Conservation (phyloP, 1,284 basidiomycete genomes). For the Ustilago nuda region DNA sequence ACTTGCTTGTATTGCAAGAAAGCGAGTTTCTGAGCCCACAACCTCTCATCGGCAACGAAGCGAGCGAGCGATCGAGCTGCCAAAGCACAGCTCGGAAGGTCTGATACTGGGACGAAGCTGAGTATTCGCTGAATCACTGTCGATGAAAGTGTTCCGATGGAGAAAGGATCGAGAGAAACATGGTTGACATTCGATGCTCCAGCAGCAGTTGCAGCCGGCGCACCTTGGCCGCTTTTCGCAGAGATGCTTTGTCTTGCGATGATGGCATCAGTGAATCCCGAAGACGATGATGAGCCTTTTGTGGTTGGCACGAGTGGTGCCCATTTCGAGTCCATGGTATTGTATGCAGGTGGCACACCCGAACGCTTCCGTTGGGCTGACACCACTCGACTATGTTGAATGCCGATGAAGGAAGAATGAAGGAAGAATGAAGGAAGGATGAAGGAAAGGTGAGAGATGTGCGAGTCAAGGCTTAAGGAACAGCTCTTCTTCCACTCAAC, state of each 20-base stretch:
- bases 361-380: neutral
- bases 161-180: conserved; percentile 44
- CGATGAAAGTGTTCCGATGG: conserved; percentile 43
- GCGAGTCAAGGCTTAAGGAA: neutral
- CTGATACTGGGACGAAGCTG: conserved; percentile 37
- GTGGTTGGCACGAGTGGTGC: conserved; percentile 48
- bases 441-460: neutral
- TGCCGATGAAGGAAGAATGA: neutral
- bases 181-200: conserved; percentile 24
- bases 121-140: conserved; percentile 49
- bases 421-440: neutral
- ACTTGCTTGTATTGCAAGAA: conserved; percentile 48
- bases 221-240: conserved; percentile 1
- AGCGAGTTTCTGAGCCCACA: conserved; percentile 51
- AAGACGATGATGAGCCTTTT: conserved; percentile 11
- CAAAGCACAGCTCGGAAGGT: conserved; percentile 44
- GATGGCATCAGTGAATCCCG: neutral
- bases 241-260: conserved; percentile 14
- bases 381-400: neutral
- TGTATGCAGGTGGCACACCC: neutral
- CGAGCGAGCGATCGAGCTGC: conserved; percentile 45
- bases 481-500: conserved; percentile 1
- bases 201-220: neutral
- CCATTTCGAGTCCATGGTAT: conserved; percentile 46
- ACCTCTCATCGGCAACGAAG: conserved; percentile 53